Conservation (phyloP, 306 rosid species). For the Lablab purpureus region DNA sequence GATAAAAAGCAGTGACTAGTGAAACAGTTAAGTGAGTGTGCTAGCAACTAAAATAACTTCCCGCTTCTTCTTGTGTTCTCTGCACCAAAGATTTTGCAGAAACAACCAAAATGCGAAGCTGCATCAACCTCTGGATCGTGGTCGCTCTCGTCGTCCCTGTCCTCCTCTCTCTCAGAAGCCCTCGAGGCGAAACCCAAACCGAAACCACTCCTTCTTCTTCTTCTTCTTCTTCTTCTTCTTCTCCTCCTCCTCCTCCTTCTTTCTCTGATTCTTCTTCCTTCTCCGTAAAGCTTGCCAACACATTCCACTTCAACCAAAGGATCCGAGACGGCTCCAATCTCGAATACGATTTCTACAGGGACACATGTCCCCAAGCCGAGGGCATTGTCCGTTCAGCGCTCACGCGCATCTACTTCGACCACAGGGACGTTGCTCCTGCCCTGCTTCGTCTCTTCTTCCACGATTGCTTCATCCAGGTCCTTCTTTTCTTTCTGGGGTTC, state of each 20-base stretch:
- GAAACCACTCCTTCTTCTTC: background rate
- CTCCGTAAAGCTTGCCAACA: slow-evolving; percentile 25
- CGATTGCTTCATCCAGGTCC: slow-evolving; percentile 84
- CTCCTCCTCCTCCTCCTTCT: slow-evolving; percentile 6
- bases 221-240: no score
- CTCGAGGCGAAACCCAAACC: slow-evolving; percentile 45
- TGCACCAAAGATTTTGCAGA: slow-evolving; percentile 3
- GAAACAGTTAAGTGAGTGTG: background rate
- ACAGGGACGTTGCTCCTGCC: slow-evolving; percentile 61
- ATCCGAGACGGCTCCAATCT: slow-evolving; percentile 49
- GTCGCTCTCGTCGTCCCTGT: slow-evolving; percentile 44
- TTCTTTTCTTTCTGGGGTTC: background rate
- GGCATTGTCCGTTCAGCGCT: slow-evolving; percentile 56
- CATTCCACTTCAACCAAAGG: slow-evolving; percentile 33
- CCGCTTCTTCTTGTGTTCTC: slow-evolving; percentile 20
- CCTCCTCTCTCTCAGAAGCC: slow-evolving; percentile 54
- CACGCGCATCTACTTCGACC: slow-evolving; percentile 59
- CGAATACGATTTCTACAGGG: slow-evolving; percentile 65
- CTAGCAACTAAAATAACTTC: slow-evolving; percentile 30
- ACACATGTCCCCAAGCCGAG: slow-evolving; percentile 76
- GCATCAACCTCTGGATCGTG: slow-evolving; percentile 46
- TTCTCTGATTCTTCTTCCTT: slow-evolving; percentile 29
- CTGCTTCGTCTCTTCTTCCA: slow-evolving; percentile 91
- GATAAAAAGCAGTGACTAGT: no score
- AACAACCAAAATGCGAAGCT: slow-evolving; percentile 47